A percentile compares a stretch with the other conserved stretches of the same genome.
Conservation (phyloP, 331 rosid species). For the Erythrophleum ivorense region DNA sequence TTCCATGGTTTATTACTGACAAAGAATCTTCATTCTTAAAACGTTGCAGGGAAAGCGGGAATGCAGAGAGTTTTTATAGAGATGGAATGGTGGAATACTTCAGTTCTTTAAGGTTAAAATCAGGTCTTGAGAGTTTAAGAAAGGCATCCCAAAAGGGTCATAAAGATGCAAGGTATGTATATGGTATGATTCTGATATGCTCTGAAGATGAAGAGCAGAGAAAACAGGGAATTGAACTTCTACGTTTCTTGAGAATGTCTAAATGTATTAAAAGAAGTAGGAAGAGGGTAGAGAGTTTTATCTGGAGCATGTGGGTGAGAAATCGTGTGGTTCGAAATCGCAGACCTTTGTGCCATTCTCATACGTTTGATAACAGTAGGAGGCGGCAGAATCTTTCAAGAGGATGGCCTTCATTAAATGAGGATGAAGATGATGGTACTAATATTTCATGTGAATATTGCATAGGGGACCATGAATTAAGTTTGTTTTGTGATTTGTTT, state of each 20-base stretch:
- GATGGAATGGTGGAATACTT: conserved; percentile 51
- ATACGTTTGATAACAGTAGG: neutral
- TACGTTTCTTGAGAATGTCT: conserved; percentile 30
- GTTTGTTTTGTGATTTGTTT: conserved; percentile 35
- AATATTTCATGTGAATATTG: conserved; percentile 40
- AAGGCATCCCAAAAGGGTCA: conserved; percentile 45
- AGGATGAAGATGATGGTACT: conserved; percentile 5
- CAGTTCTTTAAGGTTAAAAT: neutral
- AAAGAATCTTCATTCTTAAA: conserved; percentile 25
- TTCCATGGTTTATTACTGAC: conserved; percentile 37
- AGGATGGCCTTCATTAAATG: neutral
- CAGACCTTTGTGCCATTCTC: conserved; percentile 12
- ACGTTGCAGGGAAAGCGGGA: conserved; percentile 47
- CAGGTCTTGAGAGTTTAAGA: conserved; percentile 39
- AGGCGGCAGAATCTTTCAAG: neutral
- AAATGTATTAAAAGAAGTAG: conserved; percentile 34
- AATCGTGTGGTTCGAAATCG: conserved; percentile 10
- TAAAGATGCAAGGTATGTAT: conserved; percentile 47
- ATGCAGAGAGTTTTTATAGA: conserved; percentile 44
- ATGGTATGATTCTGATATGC: conserved; percentile 46
- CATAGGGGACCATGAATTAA: conserved; percentile 32
- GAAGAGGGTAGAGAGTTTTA: conserved; percentile 33
- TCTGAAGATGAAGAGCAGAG: conserved; percentile 29
- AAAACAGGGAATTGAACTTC: conserved; percentile 33
- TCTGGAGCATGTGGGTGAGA: conserved; percentile 45